Evolutionary conservation across 2,329 filamentous ascomycete genomes (phyloP).

Genomic region (Exophiala dermatitidis): DNA sequence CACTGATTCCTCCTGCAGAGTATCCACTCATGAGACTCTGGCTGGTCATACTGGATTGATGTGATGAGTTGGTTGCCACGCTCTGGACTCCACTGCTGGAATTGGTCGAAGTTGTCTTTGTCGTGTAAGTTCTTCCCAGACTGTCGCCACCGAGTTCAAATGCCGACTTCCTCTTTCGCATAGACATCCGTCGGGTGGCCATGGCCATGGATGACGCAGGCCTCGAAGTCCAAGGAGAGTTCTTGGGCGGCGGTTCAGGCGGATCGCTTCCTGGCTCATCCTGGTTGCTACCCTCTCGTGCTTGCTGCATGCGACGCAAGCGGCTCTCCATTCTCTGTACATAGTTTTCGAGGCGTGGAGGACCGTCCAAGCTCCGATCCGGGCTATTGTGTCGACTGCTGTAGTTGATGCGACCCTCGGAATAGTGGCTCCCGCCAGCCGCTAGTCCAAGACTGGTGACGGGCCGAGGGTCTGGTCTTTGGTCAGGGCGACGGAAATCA

Average conservation of each 20-base stretch:
- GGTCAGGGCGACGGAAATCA: slow-evolving; percentile 34
- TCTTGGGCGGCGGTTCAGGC: slow-evolving; percentile 58
- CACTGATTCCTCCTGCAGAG: slow-evolving; percentile 84
- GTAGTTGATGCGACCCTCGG: slow-evolving; percentile 56
- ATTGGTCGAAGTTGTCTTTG: slow-evolving; percentile 76
- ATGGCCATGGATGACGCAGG: slow-evolving; percentile 41
- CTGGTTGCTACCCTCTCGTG: slow-evolving; percentile 33
- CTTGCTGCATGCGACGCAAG: slow-evolving; percentile 61
- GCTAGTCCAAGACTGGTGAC: slow-evolving; percentile 68
- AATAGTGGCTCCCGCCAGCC: slow-evolving; percentile 41
- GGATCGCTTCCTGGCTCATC: slow-evolving; percentile 48
- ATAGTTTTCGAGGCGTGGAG: slow-evolving; percentile 73
- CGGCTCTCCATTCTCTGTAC: slow-evolving; percentile 87
- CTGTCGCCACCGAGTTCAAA: slow-evolving; percentile 66
- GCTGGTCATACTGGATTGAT: slow-evolving; percentile 68
- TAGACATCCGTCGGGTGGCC: slow-evolving; percentile 33
- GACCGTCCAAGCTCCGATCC: slow-evolving; percentile 49
- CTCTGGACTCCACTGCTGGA: slow-evolving; percentile 67
- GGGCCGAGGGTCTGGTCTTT: slow-evolving; percentile 46
- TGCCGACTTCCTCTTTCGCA: slow-evolving; percentile 45
- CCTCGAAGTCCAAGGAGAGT: slow-evolving; percentile 37
- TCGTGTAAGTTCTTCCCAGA: slow-evolving; percentile 75
- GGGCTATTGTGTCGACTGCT: slow-evolving; percentile 41
- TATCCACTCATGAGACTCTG: slow-evolving; percentile 88
- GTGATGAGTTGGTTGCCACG: slow-evolving; percentile 56